Evolutionary conservation across 768 basidiomycete genomes (phyloP), one percentile per base, ranked within the genome.

Genomic region (Hebeloma cylindrosporum): DNA sequence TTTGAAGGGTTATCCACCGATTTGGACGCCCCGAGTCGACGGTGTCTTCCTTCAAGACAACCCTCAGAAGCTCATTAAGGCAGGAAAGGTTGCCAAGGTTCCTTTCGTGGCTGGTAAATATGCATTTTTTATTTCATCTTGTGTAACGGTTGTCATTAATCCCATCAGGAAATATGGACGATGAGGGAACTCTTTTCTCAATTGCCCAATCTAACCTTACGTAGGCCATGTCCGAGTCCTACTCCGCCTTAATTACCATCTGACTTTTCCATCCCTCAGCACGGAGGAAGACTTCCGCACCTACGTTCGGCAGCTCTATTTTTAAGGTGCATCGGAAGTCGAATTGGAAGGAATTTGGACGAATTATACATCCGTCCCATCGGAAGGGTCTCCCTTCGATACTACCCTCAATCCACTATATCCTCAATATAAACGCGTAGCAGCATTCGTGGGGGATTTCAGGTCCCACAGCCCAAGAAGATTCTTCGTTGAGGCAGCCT

Each of bases 101-200:
- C 77, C 77, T 0, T 68, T 78, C 43, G 65, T 82, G 9, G 72
- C 45, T n/a, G 63, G 61, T 57, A 27, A 16, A 29, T n/a, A n/a
- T n/a, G n/a, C n/a, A n/a, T 47, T 13, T 23, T 17, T 34, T 30
- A 11, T 16, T 31, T 20, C 28, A 6, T 25, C 17, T n/a, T 3
- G 34, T 31, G n/a, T n/a, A n/a, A n/a, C n/a, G n/a, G n/a, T n/a
- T n/a, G n/a, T n/a, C n/a, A n/a, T n/a, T n/a, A n/a, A 6, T 10
- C 2, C 20, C 5, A 28, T 25, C 40, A 70, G 76, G 75, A 22
- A 71, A 78, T 48, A 71, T 69, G 48, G 78, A 80, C 28, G 81
- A 82, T 43, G 81, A 83, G 54, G 80, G 78, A 4, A 78, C 79
- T 0, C 20, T 74, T 0, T 78, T 78, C 52, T 65, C 75, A 2